These are phyloP conservation scores for Plenodomus tracheiphilus DNA, from an alignment of 2,329 filamentous ascomycete species.

Conservation along the genomic window DNA sequence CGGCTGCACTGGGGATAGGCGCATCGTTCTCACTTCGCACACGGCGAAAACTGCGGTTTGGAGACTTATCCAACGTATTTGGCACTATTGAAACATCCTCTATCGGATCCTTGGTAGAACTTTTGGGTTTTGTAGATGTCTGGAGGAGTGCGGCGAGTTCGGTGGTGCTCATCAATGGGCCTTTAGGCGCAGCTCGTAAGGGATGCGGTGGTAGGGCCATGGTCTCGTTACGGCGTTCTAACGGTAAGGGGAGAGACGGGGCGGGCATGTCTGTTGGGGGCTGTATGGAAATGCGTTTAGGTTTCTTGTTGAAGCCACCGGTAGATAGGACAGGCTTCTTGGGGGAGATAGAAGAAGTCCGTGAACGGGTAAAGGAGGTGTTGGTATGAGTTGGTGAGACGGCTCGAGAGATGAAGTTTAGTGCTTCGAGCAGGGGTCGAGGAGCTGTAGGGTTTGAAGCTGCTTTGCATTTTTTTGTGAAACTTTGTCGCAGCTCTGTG, in stretches of 20 bases:
- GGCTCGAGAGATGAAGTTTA: slow-evolving; percentile 2
- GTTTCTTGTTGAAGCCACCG: slow-evolving; percentile 31
- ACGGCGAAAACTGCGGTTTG: slow-evolving; percentile 28
- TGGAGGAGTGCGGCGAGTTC: slow-evolving; percentile 32
- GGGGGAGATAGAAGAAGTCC: slow-evolving; percentile 14
- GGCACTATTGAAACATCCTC: slow-evolving; percentile 16
- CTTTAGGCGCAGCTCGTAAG: slow-evolving; percentile 18
- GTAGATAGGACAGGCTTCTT: slow-evolving; percentile 25
- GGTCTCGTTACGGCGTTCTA: slow-evolving; percentile 12
- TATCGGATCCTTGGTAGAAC: slow-evolving; percentile 26
- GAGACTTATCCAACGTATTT: slow-evolving; percentile 3
- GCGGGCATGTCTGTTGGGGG: not conserved
- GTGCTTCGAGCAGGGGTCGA: not conserved
- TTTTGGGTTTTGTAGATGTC: slow-evolving; percentile 17
- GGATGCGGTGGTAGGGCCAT: slow-evolving; percentile 23
- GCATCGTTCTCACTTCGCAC: slow-evolving; percentile 39
- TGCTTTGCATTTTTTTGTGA: too few relatives aligned
- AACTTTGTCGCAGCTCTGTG: not conserved
- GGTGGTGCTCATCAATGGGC: slow-evolving; percentile 31
- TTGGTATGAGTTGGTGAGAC: slow-evolving; percentile 9
- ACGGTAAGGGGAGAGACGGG: not conserved
- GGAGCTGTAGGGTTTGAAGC: not conserved
- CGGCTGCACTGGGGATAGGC: slow-evolving; percentile 31
- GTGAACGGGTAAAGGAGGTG: slow-evolving; percentile 7
- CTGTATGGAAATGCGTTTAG: slow-evolving; percentile 10